A percentile compares a stretch with the other conserved stretches of the same genome.
These are phyloP conservation scores for Hirsutella thompsonii DNA, from an alignment of 2,329 filamentous ascomycete species.

Conservation along the genomic window DNA sequence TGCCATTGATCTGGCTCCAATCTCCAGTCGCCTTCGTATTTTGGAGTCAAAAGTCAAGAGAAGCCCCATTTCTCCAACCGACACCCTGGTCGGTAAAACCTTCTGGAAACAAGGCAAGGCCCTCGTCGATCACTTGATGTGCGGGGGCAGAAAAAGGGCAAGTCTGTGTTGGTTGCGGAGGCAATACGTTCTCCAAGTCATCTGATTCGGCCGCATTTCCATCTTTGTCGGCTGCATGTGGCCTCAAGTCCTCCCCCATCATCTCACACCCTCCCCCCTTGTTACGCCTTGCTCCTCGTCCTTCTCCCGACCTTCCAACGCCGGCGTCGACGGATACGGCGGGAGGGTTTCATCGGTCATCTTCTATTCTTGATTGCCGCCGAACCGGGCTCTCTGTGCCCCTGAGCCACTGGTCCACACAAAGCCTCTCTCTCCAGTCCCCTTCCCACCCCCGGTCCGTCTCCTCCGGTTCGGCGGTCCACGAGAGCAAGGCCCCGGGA, in stretches of 20 bases:
- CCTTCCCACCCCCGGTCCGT: too few species aligned
- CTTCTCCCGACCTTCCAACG: too few species aligned
- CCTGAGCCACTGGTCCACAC: too few species aligned
- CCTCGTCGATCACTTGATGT: not conserved
- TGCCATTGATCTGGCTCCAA: too few species aligned
- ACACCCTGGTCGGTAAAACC: not conserved
- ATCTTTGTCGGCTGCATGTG: not conserved
- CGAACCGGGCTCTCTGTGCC: not conserved
- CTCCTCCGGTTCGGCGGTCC: too few species aligned
- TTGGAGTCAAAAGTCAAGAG: too few species aligned
- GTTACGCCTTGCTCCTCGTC: too few species aligned
- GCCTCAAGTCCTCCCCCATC: not conserved
- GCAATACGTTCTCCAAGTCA: not conserved
- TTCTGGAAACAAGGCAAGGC: not conserved
- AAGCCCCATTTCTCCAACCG: not conserved
- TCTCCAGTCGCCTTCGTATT: too few species aligned
- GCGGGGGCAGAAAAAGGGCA: not conserved
- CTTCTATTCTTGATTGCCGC: not conserved
- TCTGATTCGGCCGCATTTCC: slow-evolving; percentile 1
- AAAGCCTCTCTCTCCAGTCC: too few species aligned
- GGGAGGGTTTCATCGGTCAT: too few species aligned
- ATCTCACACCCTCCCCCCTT: not conserved
- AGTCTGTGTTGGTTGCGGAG: not conserved
- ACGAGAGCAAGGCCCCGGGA: too few species aligned
- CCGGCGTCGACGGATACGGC: too few species aligned